These are phyloP conservation scores for Coemansia guatemalensis DNA, from an alignment of 192 early-diverging fungal genomes.

Conservation along the genomic window DNA sequence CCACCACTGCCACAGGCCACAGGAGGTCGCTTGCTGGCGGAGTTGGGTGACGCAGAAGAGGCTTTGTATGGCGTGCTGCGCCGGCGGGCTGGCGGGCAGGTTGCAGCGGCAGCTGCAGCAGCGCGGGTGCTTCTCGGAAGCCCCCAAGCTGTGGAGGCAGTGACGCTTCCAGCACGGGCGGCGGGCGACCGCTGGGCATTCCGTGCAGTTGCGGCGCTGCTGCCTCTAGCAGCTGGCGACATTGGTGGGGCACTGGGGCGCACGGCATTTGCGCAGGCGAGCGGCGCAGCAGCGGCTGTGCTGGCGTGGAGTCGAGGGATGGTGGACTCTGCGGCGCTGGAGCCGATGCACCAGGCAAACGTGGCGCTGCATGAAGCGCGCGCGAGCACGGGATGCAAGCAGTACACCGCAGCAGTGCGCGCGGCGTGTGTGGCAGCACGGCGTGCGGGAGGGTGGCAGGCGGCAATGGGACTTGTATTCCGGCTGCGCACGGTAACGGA, in stretches of 20 bases:
- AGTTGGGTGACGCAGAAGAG: slow-evolving; percentile 9
- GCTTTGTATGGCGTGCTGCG: slow-evolving; percentile 40
- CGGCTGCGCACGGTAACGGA: slow-evolving; percentile 19
- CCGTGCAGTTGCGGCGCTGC: slow-evolving; percentile 29
- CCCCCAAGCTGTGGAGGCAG: slow-evolving; percentile 13
- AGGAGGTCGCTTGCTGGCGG: too few relatives aligned
- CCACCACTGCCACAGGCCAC: slow-evolving; percentile 24
- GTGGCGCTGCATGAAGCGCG: slow-evolving; percentile 30
- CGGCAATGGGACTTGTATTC: slow-evolving; percentile 44
- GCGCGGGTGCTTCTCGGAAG: slow-evolving; percentile 31
- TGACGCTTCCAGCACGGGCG: slow-evolving; percentile 16
- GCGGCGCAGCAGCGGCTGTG: slow-evolving; percentile 22
- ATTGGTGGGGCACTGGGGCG: not conserved
- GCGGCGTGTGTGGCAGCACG: slow-evolving; percentile 34
- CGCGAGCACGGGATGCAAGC: slow-evolving; percentile 5
- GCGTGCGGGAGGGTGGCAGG: slow-evolving; percentile 40
- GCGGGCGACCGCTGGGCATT: slow-evolving; percentile 29
- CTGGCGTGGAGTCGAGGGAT: slow-evolving; percentile 11
- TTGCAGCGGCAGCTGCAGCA: slow-evolving; percentile 8
- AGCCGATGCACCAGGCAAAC: slow-evolving; percentile 30
- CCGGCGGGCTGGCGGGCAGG: slow-evolving; percentile 24
- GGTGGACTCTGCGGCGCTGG: slow-evolving; percentile 18
- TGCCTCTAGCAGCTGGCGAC: slow-evolving; percentile 33
- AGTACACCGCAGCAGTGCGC: slow-evolving; percentile 35
- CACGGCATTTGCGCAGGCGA: slow-evolving; percentile 20